Conservation (phyloP, 208 protist species). For the Acanthamoeba lenticulata region DNA sequence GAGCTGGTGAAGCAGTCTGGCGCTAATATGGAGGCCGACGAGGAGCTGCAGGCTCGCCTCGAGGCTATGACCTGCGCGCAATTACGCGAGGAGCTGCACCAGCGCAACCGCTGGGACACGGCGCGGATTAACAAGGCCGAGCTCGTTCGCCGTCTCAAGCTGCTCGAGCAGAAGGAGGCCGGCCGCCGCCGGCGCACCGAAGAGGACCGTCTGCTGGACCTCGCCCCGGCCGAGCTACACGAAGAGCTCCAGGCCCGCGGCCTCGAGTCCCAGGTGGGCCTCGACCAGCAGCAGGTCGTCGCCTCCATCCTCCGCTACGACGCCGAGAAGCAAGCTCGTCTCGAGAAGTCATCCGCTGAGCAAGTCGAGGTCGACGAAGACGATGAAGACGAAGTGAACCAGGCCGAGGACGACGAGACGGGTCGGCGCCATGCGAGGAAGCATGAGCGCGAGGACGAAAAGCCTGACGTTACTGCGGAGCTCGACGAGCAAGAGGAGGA, state of each 20-base stretch:
- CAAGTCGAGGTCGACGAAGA: neutral
- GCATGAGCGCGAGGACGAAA: no score
- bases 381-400: neutral
- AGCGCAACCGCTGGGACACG: neutral
- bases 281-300: neutral
- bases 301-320: no score
- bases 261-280: neutral
- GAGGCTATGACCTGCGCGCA: neutral
- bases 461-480: no score
- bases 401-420: neutral
- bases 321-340: neutral
- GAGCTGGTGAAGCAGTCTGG: neutral
- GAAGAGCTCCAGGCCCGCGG: slow-evolving; percentile 3
- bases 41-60: neutral
- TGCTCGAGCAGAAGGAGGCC: neutral
- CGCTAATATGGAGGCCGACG: neutral
- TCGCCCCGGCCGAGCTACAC: slow-evolving; percentile 2
- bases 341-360: no score
- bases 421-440: no score
- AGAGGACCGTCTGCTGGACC: neutral
- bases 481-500: neutral
- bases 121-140: neutral
- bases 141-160: neutral
- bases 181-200: neutral
- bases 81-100: neutral